A percentile compares a stretch with the other conserved stretches of the same genome.
phyloP scores from a whole-genome alignment of 441 rosid species.

The Euphorbia celastroides region DNA sequence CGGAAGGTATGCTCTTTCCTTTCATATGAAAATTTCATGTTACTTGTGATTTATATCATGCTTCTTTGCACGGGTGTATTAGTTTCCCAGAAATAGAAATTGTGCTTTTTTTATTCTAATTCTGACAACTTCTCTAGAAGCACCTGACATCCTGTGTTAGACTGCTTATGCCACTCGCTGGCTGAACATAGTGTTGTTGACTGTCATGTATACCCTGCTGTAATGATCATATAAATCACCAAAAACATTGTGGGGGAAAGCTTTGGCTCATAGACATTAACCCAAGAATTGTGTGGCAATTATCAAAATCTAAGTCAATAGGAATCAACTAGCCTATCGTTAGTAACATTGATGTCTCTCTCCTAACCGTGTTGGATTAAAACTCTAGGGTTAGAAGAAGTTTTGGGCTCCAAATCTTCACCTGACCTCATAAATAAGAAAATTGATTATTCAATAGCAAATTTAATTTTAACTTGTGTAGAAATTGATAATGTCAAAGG shows the following conservation, averaged over 20 bases:
- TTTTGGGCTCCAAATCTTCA: background rate
- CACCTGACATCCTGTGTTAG: background rate
- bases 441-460: background rate
- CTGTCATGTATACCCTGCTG: background rate
- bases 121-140: background rate
- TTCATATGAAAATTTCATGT: slow-evolving; percentile 4
- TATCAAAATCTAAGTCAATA: background rate
- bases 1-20: slow-evolving; percentile 46
- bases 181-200: slow-evolving; percentile 1
- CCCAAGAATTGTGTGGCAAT: background rate
- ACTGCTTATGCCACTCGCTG: background rate
- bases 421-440: background rate
- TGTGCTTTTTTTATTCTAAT: no score
- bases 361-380: background rate
- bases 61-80: slow-evolving; percentile 2
- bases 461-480: background rate
- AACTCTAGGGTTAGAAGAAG: background rate
- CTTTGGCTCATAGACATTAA: background rate
- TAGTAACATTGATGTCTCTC: background rate
- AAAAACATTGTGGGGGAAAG: background rate
- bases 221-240: background rate
- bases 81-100: background rate
- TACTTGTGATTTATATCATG: background rate
- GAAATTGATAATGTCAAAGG: background rate
- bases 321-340: background rate